Evolutionary conservation across 306 rosid species (phyloP).

Genomic region (Citrullus mucosospermus): DNA sequence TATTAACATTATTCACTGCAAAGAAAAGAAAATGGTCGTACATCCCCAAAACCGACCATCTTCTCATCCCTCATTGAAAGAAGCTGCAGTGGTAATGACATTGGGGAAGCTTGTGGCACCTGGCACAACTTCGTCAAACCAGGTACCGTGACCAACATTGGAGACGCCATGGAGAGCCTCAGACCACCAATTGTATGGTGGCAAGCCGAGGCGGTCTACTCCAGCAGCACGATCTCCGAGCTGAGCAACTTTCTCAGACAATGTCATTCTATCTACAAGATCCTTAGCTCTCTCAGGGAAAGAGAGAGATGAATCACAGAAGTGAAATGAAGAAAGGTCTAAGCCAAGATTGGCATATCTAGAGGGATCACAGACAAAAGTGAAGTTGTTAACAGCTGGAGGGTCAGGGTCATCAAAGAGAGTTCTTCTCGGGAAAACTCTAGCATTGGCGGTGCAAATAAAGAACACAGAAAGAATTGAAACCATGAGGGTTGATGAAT

Average conservation of each 20-base stretch:
- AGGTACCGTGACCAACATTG: not conserved
- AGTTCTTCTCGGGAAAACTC: not conserved
- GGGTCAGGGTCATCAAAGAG: not conserved
- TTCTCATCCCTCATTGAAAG: not conserved
- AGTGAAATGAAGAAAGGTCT: not conserved
- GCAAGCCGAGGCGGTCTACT: not conserved
- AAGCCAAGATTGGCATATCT: not conserved
- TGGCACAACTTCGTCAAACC: not conserved
- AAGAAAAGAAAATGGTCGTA: not conserved
- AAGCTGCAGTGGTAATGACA: not conserved
- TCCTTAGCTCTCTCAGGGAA: not conserved
- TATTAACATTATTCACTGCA: not conserved
- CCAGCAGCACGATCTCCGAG: not conserved
- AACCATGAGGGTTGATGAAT: not conserved
- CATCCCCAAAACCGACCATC: not conserved
- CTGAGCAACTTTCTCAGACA: slow-evolving; percentile 1
- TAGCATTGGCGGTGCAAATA: not conserved
- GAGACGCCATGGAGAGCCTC: slow-evolving; percentile 6
- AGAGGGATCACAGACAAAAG: not conserved
- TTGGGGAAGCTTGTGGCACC: not conserved
- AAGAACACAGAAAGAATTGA: not conserved
- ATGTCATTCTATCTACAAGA: not conserved
- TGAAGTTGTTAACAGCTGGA: not conserved
- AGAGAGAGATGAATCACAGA: not conserved
- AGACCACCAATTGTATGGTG: not conserved